Base-by-base conservation (phyloP, 2,329 filamentous ascomycete species). In the Aspergillus unguis region DNA sequence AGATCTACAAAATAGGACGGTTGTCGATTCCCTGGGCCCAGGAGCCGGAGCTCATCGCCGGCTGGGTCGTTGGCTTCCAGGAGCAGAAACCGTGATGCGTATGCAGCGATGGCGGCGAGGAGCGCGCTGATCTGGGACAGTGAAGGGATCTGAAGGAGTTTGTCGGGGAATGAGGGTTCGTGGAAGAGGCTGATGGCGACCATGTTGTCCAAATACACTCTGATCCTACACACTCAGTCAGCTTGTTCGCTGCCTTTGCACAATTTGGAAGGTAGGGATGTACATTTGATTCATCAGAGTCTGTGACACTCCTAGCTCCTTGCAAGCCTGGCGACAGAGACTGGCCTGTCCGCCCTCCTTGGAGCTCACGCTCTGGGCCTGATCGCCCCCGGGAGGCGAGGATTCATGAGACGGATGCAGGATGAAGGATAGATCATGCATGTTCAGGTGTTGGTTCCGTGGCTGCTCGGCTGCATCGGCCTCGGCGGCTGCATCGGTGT, bases 171-270 rank as follows among this genome's bases (percentile, higher is more conserved):
- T 2, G 59, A 58, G 9, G 64, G 59, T 40, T 64, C 52, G 35
- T 66, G 65, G 44, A 71, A 71, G 2, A 71, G 53, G 42, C 62
- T 62, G 31, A 71, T 66, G 6, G 66, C 56, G 2, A 62, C 60
- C 63, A 68, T 68, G 48, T 66, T 67, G 36, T 63, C 58, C 45
- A 70, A 71, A 7, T 44, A 44, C 9, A 32, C 25, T 3, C 2
- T 17, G 25, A 23, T 28, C 29, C 17, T 17, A 17, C 17, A 17
- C 17, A 17, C 17, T 17, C 17, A 17, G 17, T 17, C 17, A 17
- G 17, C 17, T 17, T 17, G 17, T 17, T 17, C 17, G 17, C 17
- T 17, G 17, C 17, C 17, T 17, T 17, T 17, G 17, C 17, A 17
- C 17, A 17, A 17, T 17, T 17, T 1, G 17, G 17, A 17, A 17